Percentiles rank a stretch among this genome's conserved stretches.
Evolutionary conservation across 352 stramenopile genomes (phyloP).

Genomic region (Phytophthora foliorum): DNA sequence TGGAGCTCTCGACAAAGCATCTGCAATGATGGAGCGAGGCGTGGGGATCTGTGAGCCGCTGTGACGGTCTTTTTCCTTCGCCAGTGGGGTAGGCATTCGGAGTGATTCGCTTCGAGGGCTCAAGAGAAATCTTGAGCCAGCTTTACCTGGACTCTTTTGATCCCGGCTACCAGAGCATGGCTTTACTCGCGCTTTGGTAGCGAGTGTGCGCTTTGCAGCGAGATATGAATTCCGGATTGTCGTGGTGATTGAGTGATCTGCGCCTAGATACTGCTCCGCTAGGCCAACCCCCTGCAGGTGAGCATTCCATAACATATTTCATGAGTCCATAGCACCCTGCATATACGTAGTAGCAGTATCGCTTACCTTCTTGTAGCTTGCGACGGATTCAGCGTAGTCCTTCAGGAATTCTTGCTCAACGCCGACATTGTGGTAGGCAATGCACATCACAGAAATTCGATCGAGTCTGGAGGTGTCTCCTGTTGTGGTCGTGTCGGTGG

Average conservation of each 20-base stretch:
- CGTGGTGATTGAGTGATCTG: conserved; percentile 88
- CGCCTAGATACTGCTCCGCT: conserved; percentile 89
- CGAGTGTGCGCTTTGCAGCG: conserved; percentile 77
- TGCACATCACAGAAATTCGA: conserved; percentile 93
- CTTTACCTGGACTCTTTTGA: conserved; percentile 40
- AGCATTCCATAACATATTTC: neutral
- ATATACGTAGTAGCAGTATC: neutral
- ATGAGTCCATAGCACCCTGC: neutral
- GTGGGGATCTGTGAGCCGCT: conserved; percentile 43
- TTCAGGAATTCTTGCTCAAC: conserved; percentile 96
- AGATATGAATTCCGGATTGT: conserved; percentile 93
- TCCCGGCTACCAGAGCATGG: conserved; percentile 36
- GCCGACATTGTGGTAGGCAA: conserved; percentile 96
- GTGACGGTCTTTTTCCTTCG: conserved; percentile 50
- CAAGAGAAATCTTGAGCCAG: conserved; percentile 33
- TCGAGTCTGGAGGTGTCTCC: conserved; percentile 51
- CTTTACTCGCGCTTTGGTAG: conserved; percentile 19
- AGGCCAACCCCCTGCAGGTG: conserved; percentile 87
- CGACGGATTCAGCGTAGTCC: conserved; percentile 82
- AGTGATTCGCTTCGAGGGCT: conserved; percentile 50
- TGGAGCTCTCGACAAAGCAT: conserved; percentile 53
- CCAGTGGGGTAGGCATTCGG: conserved; percentile 58
- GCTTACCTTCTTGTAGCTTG: conserved; percentile 90
- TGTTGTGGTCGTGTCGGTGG: conserved; percentile 1
- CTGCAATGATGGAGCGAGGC: conserved; percentile 64